Base-by-base conservation (phyloP, 2,329 filamentous ascomycete species). In the Ophiostoma quercus region DNA sequence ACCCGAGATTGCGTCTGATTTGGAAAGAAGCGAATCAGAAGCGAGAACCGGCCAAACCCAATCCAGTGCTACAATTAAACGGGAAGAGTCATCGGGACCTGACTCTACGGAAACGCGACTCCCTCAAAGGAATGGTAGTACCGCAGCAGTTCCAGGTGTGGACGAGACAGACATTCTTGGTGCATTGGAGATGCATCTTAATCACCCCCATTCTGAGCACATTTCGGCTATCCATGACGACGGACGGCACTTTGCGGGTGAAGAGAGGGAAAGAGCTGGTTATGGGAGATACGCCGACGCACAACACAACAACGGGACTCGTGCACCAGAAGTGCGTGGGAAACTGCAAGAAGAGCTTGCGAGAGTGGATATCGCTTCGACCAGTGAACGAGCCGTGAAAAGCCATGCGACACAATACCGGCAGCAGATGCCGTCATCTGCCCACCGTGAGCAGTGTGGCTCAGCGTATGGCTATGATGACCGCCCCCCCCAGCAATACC, bases 121-220 rank as follows among this genome's bases (percentile, higher is more conserved):
- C 62, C 62, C n/a, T n/a, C 60, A 4, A n/a, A 1, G 11, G 43
- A 47, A 47, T 7, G 43, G 16, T n/a, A n/a, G 43, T 16, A 47
- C 43, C 19, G 34, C n/a, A 25, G 62, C 34, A 22, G 19, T 14
- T 39, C 34, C 9, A 12, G 32, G 22, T 3, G 34, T 19, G 12
- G 19, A 9, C 19, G 34, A 8, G 6, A 7, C 8, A 25, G 62
- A 65, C 11, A 39, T 65, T 39, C 32, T 63, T 12, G 32, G 60
- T 7, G 60, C 60, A n/a, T 32, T 63, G 32, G 60, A 63, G 14
- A 34, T n/a, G 60, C 29, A 63, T 39, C 60, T 63, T n/a, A 16
- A 63, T 3, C 3, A 2, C 1, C 62, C 62, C 8, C 32, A n/a
- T 29, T 29, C 25, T 6, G 19, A 65, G 62, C 32, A 41, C 8